Conservation (phyloP, 805 yeast genomes). For the Kodamaea hsintzibuensis region DNA sequence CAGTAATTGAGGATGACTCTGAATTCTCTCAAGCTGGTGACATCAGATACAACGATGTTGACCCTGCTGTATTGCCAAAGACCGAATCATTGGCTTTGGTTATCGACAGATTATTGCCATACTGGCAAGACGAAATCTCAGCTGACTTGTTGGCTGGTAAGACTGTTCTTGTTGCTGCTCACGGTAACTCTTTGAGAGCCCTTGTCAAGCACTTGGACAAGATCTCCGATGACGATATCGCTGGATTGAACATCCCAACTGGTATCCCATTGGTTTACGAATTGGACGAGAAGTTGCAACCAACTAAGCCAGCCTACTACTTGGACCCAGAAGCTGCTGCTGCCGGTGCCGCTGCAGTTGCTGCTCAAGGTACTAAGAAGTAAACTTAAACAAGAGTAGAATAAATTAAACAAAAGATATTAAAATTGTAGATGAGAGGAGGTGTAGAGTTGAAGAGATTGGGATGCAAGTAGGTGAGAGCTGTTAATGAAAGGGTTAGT, state of each 20-base stretch:
- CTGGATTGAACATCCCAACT: constrained; percentile 95
- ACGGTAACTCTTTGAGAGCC: constrained; percentile 98
- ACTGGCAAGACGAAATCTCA: constrained; percentile 93
- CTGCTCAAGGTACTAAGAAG: constrained; percentile 78
- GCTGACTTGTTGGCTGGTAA: constrained; percentile 80
- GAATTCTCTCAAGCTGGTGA: constrained; percentile 86
- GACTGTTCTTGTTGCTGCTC: constrained; percentile 93
- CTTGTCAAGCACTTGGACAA: constrained; percentile 93
- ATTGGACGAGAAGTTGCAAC: constrained; percentile 82
- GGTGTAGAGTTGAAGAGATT: neutral
- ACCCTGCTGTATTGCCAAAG: constrained; percentile 84
- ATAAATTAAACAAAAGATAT: neutral
- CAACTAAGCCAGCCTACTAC: constrained; percentile 92
- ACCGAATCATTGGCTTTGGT: constrained; percentile 94
- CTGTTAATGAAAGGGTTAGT: too few relatives aligned
- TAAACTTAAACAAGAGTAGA: constrained; percentile 18
- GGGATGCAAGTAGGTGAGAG: neutral
- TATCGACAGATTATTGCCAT: constrained; percentile 94
- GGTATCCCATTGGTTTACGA: constrained; percentile 98
- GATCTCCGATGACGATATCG: constrained; percentile 89
- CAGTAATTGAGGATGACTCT: constrained; percentile 73
- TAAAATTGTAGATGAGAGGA: neutral
- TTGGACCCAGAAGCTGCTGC: constrained; percentile 99
- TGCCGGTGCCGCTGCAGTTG: constrained; percentile 99
- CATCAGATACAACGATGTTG: constrained; percentile 79